Percentiles rank a stretch among this genome's conserved stretches.
Evolutionary conservation across 176 grass and related monocot genomes (phyloP).

Genomic region (Eremochloa ophiuroides): DNA sequence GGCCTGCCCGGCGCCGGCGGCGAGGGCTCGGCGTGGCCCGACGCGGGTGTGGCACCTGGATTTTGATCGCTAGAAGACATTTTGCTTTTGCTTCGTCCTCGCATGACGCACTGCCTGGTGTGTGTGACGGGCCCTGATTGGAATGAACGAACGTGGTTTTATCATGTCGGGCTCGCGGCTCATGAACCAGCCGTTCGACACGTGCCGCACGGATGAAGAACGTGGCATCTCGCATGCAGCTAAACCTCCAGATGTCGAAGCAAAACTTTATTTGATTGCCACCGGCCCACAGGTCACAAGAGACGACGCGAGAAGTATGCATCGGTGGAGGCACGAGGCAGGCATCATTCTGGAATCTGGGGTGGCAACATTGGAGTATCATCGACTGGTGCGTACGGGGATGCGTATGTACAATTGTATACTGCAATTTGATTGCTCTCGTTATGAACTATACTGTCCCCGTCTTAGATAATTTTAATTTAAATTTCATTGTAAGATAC

Average conservation of each 20-base stretch:
- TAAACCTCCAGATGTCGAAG: not conserved
- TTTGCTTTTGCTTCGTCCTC: not conserved
- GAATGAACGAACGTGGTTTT: not conserved
- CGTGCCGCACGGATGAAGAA: constrained; percentile 7
- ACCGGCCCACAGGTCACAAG: not conserved
- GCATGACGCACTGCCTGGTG: not conserved
- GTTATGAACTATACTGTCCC: too few species aligned
- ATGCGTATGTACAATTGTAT: too few species aligned
- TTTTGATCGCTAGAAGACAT: constrained; percentile 70
- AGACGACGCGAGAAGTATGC: not conserved
- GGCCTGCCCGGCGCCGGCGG: constrained; percentile 48
- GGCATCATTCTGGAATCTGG: too few species aligned
- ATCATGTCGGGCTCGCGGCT: not conserved
- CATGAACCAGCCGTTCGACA: not conserved
- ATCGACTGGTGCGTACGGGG: too few species aligned
- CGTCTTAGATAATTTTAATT: too few species aligned
- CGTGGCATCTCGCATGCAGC: constrained; percentile 45
- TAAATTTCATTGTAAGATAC: too few species aligned
- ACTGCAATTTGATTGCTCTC: too few species aligned
- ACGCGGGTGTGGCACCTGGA: not conserved
- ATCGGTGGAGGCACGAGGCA: too few species aligned
- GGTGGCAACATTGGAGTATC: too few species aligned
- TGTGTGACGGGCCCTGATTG: not conserved
- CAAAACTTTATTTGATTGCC: not conserved
- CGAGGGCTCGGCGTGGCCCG: not conserved